phyloP scores from a whole-genome alignment of 805 yeast species.

The Wickerhamomyces kurtzmanii region DNA sequence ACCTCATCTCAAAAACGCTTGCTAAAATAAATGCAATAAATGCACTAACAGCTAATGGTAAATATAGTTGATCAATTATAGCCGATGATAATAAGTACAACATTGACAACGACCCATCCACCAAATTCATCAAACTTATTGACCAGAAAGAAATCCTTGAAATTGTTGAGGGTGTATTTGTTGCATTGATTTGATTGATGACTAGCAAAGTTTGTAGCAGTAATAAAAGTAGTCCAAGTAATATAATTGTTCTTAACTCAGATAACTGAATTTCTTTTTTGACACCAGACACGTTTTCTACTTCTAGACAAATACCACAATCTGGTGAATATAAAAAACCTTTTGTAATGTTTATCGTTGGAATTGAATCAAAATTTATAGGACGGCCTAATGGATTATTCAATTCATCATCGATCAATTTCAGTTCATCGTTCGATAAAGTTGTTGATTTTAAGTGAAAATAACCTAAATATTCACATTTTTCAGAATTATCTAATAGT shows the following conservation, averaged over 20 bases:
- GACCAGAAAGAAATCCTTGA: conserved; percentile 66
- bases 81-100: conserved; percentile 50
- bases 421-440: conserved; percentile 39
- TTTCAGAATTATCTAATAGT: no score
- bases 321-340: conserved; percentile 81
- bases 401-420: conserved; percentile 64
- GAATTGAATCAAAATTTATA: conserved; percentile 36
- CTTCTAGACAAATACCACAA: conserved; percentile 54
- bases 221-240: conserved; percentile 10
- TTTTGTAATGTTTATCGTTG: conserved; percentile 40
- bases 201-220: conserved; percentile 22
- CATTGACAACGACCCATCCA: conserved; percentile 64
- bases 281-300: conserved; percentile 38
- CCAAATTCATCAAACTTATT: conserved; percentile 49
- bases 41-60: conserved; percentile 62
- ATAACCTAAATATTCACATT: conserved; percentile 67
- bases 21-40: conserved; percentile 62
- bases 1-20: conserved; percentile 67
- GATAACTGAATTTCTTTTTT: conserved; percentile 36
- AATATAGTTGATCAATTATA: conserved; percentile 43
- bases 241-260: conserved; percentile 9
- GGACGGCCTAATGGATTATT: conserved; percentile 74
- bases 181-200: conserved; percentile 54
- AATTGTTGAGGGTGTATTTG: conserved; percentile 73
- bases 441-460: conserved; percentile 61